Evolutionary conservation across 2,329 filamentous ascomycete species (phyloP).

Genomic region (Epichloe gansuensis): DNA sequence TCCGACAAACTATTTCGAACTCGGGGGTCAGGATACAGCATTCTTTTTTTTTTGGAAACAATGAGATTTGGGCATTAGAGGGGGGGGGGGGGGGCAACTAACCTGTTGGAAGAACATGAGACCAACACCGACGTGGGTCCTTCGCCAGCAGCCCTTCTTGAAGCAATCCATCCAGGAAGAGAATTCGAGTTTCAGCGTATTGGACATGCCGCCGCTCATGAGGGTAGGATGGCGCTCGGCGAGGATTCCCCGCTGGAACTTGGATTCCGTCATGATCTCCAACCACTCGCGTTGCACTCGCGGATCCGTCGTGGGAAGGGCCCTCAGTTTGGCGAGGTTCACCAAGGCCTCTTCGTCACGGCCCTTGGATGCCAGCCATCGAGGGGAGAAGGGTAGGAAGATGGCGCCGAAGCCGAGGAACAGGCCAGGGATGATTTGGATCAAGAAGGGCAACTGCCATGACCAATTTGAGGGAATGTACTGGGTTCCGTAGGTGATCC

Average conservation of each 20-base stretch:
- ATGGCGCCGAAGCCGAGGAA: slow-evolving; percentile 13
- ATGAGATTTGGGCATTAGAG: neutral
- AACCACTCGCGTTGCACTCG: slow-evolving; percentile 14
- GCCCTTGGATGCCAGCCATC: slow-evolving; percentile 15
- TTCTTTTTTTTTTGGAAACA: too few species aligned
- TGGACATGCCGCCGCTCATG: slow-evolving; percentile 20
- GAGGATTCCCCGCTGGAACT: slow-evolving; percentile 16
- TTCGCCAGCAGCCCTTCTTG: slow-evolving; percentile 32
- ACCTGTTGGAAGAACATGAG: slow-evolving; percentile 48
- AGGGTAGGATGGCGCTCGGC: slow-evolving; percentile 20
- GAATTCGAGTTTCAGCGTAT: slow-evolving; percentile 32
- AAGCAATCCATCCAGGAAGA: slow-evolving; percentile 37
- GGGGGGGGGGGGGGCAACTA: slow-evolving; percentile 1
- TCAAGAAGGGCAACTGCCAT: slow-evolving; percentile 18
- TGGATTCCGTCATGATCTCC: slow-evolving; percentile 15
- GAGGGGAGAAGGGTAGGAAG: slow-evolving; percentile 16
- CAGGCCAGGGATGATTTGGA: slow-evolving; percentile 17
- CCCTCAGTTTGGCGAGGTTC: slow-evolving; percentile 13
- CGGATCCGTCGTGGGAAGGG: slow-evolving; percentile 11
- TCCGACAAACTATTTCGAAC: slow-evolving; percentile 11
- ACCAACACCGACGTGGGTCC: slow-evolving; percentile 31
- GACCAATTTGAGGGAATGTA: slow-evolving; percentile 14
- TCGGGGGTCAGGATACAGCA: neutral
- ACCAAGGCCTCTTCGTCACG: slow-evolving; percentile 13
- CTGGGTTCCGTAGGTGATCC: slow-evolving; percentile 19